phyloP scores from a whole-genome alignment of 1,284 basidiomycete species.

The Ceratorhiza oryzae-sativae region DNA sequence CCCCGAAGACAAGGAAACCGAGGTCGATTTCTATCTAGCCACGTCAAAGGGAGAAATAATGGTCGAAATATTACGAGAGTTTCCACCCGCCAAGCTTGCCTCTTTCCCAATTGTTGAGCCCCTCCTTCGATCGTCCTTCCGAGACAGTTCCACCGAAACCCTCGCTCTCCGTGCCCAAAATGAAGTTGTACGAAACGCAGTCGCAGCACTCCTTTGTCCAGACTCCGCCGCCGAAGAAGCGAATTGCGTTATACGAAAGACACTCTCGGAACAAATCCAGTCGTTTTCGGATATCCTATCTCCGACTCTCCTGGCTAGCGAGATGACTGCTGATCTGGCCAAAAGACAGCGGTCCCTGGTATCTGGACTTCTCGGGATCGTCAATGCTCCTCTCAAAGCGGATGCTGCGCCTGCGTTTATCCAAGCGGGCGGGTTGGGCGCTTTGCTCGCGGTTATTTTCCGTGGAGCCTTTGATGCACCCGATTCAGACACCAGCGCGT shows the following conservation, averaged over 20 bases:
- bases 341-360: slow-evolving; percentile 1
- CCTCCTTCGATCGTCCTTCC: slow-evolving; percentile 9
- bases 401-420: slow-evolving; percentile 11
- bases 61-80: slow-evolving; percentile 15
- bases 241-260: background rate
- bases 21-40: background rate
- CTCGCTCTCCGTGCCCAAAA: background rate
- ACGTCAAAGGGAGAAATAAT: background rate
- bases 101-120: slow-evolving; percentile 5
- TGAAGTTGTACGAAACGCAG: background rate
- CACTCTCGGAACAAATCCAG: slow-evolving; percentile 5
- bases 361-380: background rate
- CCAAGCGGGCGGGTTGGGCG: slow-evolving; percentile 25
- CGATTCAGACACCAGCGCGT: background rate
- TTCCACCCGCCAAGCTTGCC: background rate
- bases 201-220: slow-evolving; percentile 17
- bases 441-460: slow-evolving; percentile 3
- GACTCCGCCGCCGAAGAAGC: slow-evolving; percentile 8
- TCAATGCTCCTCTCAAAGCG: slow-evolving; percentile 1
- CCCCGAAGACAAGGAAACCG: background rate
- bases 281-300: slow-evolving; percentile 12
- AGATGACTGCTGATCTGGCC: background rate
- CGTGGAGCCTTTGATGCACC: slow-evolving; percentile 4
- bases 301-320: background rate
- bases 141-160: background rate